Percentiles rank a stretch among this genome's conserved stretches.
These are phyloP conservation scores for Symmetrospora coprosmae DNA, from an alignment of 768 basidiomycete genomes.

Conservation along the genomic window DNA sequence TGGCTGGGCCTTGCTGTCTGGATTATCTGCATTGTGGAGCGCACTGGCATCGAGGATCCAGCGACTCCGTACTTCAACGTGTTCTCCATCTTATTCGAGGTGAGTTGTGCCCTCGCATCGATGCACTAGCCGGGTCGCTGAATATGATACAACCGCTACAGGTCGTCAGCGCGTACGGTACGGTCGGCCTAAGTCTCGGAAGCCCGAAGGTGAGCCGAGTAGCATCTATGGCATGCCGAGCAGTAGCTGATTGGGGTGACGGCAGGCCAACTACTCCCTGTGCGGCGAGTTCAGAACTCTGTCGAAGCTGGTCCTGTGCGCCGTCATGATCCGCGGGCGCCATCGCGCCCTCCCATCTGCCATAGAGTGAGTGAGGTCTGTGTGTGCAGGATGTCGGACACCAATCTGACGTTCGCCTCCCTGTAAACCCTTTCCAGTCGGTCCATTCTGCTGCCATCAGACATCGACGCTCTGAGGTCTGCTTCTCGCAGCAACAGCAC, in stretches of 20 bases:
- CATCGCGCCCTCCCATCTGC: constrained; percentile 33
- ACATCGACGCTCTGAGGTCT: constrained; percentile 40
- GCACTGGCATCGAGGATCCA: constrained; percentile 15
- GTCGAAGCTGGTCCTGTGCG: constrained; percentile 71
- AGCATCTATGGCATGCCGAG: no score
- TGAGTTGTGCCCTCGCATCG: no score
- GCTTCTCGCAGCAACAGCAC: no score
- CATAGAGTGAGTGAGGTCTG: background rate
- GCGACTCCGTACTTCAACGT: constrained; percentile 22
- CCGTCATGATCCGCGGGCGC: constrained; percentile 67
- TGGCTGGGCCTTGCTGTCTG: constrained; percentile 77
- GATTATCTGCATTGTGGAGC: constrained; percentile 80
- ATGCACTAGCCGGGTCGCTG: no score
- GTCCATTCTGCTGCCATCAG: constrained; percentile 64
- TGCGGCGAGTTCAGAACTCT: constrained; percentile 61
- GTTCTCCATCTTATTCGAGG: constrained; percentile 47
- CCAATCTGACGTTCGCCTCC: background rate
- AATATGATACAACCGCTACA: no score
- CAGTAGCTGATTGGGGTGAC: no score
- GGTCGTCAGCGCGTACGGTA: constrained; percentile 45
- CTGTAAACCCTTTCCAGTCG: constrained; percentile 43
- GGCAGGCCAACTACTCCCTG: constrained; percentile 67
- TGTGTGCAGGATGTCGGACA: background rate
- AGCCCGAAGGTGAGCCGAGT: no score
- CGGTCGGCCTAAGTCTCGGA: no score